phyloP scores from a whole-genome alignment of 257 asterid species.

The Solanum appendiculatum region DNA sequence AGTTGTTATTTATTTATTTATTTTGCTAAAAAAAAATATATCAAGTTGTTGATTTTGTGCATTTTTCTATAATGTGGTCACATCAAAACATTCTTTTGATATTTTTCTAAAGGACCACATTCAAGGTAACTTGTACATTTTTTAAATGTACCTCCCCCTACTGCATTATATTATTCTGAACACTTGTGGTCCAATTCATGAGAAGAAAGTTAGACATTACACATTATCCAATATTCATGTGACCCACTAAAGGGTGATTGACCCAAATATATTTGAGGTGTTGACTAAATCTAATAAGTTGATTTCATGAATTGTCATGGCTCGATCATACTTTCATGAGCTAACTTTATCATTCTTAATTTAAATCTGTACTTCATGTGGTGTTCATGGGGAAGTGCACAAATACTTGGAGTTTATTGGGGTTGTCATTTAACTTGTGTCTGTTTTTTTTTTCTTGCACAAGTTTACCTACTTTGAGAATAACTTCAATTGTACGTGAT shows the following conservation, averaged over 20 bases:
- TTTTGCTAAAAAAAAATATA: background rate
- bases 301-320: background rate
- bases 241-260: background rate
- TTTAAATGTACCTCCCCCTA: background rate
- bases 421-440: fast-evolving
- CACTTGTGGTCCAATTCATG: background rate
- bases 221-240: background rate
- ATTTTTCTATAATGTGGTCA: background rate
- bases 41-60: background rate
- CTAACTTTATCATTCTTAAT: background rate
- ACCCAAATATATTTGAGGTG: background rate
- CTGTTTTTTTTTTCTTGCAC: background rate
- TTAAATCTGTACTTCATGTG: background rate
- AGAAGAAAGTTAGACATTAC: background rate
- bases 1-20: background rate
- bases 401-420: background rate
- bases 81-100: background rate
- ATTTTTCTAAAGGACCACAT: background rate
- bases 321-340: background rate
- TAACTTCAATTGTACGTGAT: background rate
- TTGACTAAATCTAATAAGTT: background rate
- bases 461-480: background rate
- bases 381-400: background rate
- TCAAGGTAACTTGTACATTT: background rate
- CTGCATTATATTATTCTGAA: background rate